These are phyloP conservation scores for Pythium dissimile DNA, from an alignment of 352 stramenopile species.

Conservation along the genomic window DNA sequence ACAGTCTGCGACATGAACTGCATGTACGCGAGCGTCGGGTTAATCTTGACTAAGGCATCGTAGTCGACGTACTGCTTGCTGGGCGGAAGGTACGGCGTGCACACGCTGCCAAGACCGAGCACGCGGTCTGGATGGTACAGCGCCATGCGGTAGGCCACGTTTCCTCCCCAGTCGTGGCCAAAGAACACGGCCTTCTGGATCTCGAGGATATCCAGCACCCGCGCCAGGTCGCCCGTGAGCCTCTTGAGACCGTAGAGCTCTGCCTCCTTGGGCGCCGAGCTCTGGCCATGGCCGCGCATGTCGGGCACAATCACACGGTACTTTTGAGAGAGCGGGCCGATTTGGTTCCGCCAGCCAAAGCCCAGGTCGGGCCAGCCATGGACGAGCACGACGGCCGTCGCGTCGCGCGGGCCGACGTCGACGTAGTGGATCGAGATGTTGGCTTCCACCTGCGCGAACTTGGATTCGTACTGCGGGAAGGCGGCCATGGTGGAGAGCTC, in stretches of 20 bases:
- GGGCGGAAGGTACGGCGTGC: conserved; percentile 60
- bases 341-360: conserved; percentile 62
- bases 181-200: conserved; percentile 31
- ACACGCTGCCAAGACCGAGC: conserved; percentile 48
- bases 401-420: conserved; percentile 24
- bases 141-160: conserved; percentile 63
- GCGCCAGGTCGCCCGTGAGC: conserved; percentile 35
- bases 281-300: conserved; percentile 47
- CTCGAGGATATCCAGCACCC: conserved; percentile 27
- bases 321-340: conserved; percentile 38
- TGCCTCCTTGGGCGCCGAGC: conserved; percentile 34
- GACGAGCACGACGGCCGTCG: conserved; percentile 45
- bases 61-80: conserved; percentile 30
- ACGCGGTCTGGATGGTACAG: conserved; percentile 60
- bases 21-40: conserved; percentile 5
- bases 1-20: background rate
- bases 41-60: conserved; percentile 37
- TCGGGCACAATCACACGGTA: conserved; percentile 59
- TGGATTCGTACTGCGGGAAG: conserved; percentile 3
- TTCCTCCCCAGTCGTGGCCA: conserved; percentile 71
- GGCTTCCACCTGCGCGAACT: conserved; percentile 3
- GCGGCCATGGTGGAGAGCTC: background rate
- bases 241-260: conserved; percentile 48
- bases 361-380: conserved; percentile 65
- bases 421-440: conserved; percentile 11